Percentiles rank a stretch among this genome's conserved stretches.
phyloP scores from a whole-genome alignment of 2,329 filamentous ascomycete species.

The Paraphaeosphaeria sporulosa region DNA sequence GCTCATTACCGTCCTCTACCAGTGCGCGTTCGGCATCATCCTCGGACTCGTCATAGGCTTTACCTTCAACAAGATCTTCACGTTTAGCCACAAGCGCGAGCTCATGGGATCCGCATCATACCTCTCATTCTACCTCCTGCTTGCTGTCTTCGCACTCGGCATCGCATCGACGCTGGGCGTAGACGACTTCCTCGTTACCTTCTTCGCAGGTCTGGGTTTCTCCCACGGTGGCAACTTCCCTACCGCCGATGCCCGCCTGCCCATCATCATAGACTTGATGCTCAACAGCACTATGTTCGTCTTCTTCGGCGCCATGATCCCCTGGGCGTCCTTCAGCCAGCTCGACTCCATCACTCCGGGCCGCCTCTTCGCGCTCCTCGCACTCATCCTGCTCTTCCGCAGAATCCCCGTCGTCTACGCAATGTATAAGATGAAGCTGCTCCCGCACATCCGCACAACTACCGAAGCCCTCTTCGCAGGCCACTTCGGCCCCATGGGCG shows the following conservation, averaged over 20 bases:
- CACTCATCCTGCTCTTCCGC: slow-evolving; percentile 60
- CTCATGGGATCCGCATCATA: slow-evolving; percentile 61
- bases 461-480: slow-evolving; percentile 63
- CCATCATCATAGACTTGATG: slow-evolving; percentile 62
- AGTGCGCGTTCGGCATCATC: slow-evolving; percentile 58
- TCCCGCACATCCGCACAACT: slow-evolving; percentile 59
- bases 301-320: slow-evolving; percentile 64
- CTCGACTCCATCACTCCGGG: slow-evolving; percentile 49
- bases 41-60: slow-evolving; percentile 59
- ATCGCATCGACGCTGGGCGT: slow-evolving; percentile 60
- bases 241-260: slow-evolving; percentile 55
- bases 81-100: slow-evolving; percentile 54
- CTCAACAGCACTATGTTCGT: slow-evolving; percentile 65
- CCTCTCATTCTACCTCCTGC: slow-evolving; percentile 64
- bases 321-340: slow-evolving; percentile 55
- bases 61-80: slow-evolving; percentile 57
- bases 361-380: slow-evolving; percentile 55
- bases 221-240: slow-evolving; percentile 62
- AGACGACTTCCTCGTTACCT: slow-evolving; percentile 65
- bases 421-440: slow-evolving; percentile 52
- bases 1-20: slow-evolving; percentile 63
- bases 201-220: slow-evolving; percentile 64
- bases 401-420: slow-evolving; percentile 61
- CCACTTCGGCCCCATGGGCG: slow-evolving; percentile 66
- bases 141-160: slow-evolving; percentile 61